Evolutionary conservation across 2,329 filamentous ascomycete genomes (phyloP), one percentile per base, ranked within the genome.

Genomic region (Dendryphion nanum): DNA sequence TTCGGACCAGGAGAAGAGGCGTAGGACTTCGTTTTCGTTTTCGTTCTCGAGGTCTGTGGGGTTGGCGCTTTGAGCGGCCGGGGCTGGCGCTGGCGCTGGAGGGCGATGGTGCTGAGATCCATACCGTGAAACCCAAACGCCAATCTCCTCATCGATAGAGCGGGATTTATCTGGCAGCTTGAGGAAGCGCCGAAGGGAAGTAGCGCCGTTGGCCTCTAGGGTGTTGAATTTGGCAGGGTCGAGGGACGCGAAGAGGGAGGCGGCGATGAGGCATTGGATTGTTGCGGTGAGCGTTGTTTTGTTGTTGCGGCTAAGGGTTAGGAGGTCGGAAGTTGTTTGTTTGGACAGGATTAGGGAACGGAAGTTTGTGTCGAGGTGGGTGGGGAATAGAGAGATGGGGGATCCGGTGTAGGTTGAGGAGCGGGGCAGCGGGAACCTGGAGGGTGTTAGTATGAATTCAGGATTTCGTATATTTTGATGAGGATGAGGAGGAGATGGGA

Each of bases 201-300:
- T 58, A 0, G 69, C 59, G 1, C 64, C 59, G 5, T 47, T 47
- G 30, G 61, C 62, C 4, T 38, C 44, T 3, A 74, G 33, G 6
- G 37, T 51, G 0, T 64, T 60, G 37, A 42, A 68, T 4, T 49
- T 37, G 4, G 45, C 34, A 2, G 59, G 53, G 4, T 66, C 41
- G 15, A 67, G 35, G 16, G 32, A 47, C 1, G 48, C 19, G 38
- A 72, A 66, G 3, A 73, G 33, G 0, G 65, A 54, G 10, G 61
- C 58, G 1, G 69, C 68, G 18, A 73, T 28, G 16, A 69, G 38
- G 1, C 59, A 61, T 41, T 72, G 60, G 16, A 74, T 38, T 1
- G 63, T 54, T 6, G 62, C 66, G 3, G 70, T 73, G 24, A 73
- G 55, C 4, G 66, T 72, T 0, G 69, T 67, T 12, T 38, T 41